A percentile compares a stretch with the other conserved stretches of the same genome.
These are phyloP conservation scores for Petrea volubilis DNA, from an alignment of 257 asterid genomes.

Conservation along the genomic window DNA sequence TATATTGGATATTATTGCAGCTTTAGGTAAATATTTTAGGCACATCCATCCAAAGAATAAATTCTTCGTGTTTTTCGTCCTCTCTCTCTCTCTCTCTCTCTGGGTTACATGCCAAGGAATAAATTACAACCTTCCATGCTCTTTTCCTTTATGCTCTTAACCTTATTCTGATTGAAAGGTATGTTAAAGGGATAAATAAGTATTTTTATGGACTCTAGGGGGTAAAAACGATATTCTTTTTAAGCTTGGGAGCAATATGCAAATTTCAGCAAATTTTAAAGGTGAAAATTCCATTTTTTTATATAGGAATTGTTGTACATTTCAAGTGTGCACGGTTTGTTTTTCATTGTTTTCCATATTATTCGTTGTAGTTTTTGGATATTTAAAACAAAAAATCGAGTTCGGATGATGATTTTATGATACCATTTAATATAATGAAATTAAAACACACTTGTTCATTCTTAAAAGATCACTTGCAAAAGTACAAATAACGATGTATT, in stretches of 20 bases:
- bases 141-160: not conserved
- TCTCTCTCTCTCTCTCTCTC: too few species aligned
- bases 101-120: not conserved
- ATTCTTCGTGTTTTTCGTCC: too few species aligned
- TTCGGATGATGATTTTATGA: not conserved
- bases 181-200: not conserved
- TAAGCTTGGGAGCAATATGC: too few species aligned
- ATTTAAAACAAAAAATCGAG: too few species aligned
- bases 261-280: too few species aligned
- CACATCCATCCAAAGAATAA: not conserved
- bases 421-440: not conserved
- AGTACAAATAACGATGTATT: not conserved
- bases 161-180: not conserved
- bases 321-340: too few species aligned
- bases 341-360: too few species aligned
- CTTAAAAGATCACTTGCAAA: not conserved
- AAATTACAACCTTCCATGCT: not conserved
- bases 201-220: not conserved
- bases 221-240: not conserved
- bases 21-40: not conserved
- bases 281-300: too few species aligned
- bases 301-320: too few species aligned
- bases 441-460: not conserved
- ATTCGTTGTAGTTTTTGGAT: too few species aligned
- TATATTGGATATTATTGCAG: not conserved